Percentiles rank a stretch among this genome's conserved stretches.
phyloP scores from a whole-genome alignment of 2,329 filamentous ascomycete genomes.

The Colletotrichum destructivum region DNA sequence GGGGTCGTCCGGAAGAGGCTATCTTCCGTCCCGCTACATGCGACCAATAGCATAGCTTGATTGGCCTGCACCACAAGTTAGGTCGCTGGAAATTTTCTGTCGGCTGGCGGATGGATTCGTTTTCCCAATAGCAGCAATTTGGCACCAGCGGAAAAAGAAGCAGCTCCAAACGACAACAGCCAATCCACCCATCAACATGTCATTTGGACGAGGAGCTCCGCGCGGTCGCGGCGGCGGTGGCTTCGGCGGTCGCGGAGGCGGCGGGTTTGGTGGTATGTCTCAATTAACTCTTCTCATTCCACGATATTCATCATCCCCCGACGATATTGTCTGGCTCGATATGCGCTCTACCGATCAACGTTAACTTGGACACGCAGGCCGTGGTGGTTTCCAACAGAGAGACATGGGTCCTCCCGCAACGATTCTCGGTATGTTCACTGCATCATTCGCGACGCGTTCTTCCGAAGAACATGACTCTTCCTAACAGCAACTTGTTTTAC shows the following conservation, averaged over 20 bases:
- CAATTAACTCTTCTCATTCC: background rate
- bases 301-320: background rate
- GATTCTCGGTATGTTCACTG: slow-evolving; percentile 39
- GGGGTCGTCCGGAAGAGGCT: slow-evolving; percentile 13
- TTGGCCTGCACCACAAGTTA: slow-evolving; percentile 38
- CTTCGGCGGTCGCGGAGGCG: slow-evolving; percentile 43
- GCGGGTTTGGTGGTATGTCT: slow-evolving; percentile 26
- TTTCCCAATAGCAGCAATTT: slow-evolving; percentile 29
- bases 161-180: slow-evolving; percentile 34
- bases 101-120: slow-evolving; percentile 16
- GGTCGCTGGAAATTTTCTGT: slow-evolving; percentile 43
- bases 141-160: slow-evolving; percentile 30
- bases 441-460: background rate
- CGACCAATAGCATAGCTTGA: slow-evolving; percentile 36
- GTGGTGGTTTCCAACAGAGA: slow-evolving; percentile 43
- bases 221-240: slow-evolving; percentile 43
- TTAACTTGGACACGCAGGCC: slow-evolving; percentile 36
- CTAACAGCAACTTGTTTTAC: slow-evolving; percentile 33
- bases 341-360: background rate
- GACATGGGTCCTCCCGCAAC: slow-evolving; percentile 43
- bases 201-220: slow-evolving; percentile 44
- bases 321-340: background rate
- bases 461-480: background rate
- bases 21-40: slow-evolving; percentile 29
- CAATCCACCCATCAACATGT: slow-evolving; percentile 40